Conservation (phyloP, 352 stramenopile genomes). For the Globisporangium nagaii region DNA sequence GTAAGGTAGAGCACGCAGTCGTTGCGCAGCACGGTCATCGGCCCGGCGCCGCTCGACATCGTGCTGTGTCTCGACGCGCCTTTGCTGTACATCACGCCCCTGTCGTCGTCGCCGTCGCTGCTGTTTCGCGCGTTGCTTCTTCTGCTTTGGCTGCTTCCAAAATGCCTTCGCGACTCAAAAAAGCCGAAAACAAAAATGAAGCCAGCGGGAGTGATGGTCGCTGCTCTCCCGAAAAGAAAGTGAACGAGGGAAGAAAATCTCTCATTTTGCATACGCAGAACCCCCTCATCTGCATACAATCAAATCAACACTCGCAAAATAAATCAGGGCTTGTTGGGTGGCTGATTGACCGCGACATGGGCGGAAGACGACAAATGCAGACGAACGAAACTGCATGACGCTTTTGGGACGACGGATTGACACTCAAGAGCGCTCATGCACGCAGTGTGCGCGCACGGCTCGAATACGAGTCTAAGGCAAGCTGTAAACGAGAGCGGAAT, state of each 20-base stretch:
- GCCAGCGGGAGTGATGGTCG: slow-evolving; percentile 3
- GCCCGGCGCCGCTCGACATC: neutral
- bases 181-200: slow-evolving; percentile 1
- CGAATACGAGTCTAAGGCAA: neutral
- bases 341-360: too few relatives aligned
- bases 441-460: neutral
- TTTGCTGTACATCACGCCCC: slow-evolving; percentile 7
- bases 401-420: neutral
- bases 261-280: too few relatives aligned
- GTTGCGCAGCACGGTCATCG: slow-evolving; percentile 35
- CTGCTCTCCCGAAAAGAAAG: slow-evolving; percentile 1
- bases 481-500: neutral
- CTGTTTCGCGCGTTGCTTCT: neutral
- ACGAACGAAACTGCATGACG: neutral
- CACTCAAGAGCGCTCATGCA: neutral
- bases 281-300: too few relatives aligned
- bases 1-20: slow-evolving; percentile 70
- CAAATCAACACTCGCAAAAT: neutral
- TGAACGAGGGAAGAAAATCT: neutral
- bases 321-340: neutral
- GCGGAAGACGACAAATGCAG: neutral
- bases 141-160: neutral
- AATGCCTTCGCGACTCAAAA: neutral
- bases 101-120: neutral
- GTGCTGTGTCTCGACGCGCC: slow-evolving; percentile 13